phyloP scores from a whole-genome alignment of 179 eudicot genomes.

The Corrigiola litoralis region DNA sequence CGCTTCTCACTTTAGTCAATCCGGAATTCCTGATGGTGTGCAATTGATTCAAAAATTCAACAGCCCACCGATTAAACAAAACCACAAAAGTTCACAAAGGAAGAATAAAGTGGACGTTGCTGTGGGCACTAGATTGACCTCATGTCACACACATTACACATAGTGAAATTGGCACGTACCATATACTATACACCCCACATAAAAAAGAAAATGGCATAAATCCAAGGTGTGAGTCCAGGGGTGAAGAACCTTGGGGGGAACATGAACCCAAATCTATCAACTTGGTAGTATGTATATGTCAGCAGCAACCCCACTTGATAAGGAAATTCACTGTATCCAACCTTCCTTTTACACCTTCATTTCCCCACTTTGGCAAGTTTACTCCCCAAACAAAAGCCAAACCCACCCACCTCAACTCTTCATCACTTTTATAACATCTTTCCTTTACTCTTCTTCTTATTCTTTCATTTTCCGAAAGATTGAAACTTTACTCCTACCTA shows the following conservation, averaged over 20 bases:
- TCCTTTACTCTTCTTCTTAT: not conserved
- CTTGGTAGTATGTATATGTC: not conserved
- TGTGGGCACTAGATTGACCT: not conserved
- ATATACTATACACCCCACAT: not conserved
- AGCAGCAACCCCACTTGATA: constrained; percentile 17
- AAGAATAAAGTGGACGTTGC: not conserved
- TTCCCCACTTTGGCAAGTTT: not conserved
- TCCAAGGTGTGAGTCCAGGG: constrained; percentile 15
- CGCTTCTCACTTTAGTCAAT: too few species aligned
- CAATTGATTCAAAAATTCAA: not conserved
- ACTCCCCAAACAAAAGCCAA: not conserved
- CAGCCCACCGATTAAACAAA: not conserved
- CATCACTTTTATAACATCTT: not conserved
- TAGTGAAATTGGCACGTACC: too few species aligned
- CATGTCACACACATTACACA: not conserved
- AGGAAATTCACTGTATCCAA: constrained; percentile 30
- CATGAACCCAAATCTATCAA: constrained; percentile 13
- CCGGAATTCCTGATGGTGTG: too few species aligned
- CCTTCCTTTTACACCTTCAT: not conserved
- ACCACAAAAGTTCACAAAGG: not conserved
- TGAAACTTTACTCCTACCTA: not conserved
- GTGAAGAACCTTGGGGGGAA: constrained; percentile 29
- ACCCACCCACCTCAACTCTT: not conserved
- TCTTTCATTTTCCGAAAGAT: not conserved
- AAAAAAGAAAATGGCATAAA: not conserved